Conservation (phyloP, 495 filamentous ascomycete genomes). For the Eremomyces bilateralis region DNA sequence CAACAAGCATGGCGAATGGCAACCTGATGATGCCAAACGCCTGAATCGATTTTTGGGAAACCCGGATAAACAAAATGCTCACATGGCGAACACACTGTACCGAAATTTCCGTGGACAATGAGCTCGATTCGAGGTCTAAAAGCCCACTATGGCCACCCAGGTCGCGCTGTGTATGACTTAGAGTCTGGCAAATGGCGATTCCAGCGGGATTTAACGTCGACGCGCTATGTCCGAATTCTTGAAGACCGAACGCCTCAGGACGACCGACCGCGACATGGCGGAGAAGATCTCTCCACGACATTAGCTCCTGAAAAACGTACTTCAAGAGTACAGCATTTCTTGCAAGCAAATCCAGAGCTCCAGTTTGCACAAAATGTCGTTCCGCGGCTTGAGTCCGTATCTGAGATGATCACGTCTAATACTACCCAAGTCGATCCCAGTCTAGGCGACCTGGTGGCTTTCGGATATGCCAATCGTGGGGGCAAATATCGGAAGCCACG, state of each 20-base stretch:
- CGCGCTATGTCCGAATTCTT: slow-evolving; percentile 7
- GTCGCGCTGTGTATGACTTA: slow-evolving; percentile 30
- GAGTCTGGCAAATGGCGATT: slow-evolving; percentile 36
- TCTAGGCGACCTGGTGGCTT: neutral
- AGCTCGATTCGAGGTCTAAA: too few species aligned
- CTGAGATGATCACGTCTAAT: neutral
- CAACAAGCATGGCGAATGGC: neutral
- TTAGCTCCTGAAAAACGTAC: neutral
- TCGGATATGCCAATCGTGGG: neutral
- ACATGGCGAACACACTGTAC: slow-evolving; percentile 46
- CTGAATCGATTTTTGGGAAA: neutral
- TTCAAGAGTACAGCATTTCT: neutral
- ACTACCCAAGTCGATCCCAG: neutral
- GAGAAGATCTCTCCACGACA: neutral
- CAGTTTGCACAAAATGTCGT: neutral
- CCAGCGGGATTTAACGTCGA: slow-evolving; percentile 11
- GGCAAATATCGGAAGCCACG: neutral
- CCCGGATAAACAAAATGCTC: slow-evolving; percentile 18
- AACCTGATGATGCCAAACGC: neutral
- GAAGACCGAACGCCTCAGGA: slow-evolving; percentile 1
- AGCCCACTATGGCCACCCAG: slow-evolving; percentile 45
- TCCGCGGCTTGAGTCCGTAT: neutral
- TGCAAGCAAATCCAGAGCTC: neutral
- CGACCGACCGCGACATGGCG: neutral
- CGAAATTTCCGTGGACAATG: too few species aligned